phyloP scores from a whole-genome alignment of 2,329 filamentous ascomycete species.

The Penicillium vulpinum region DNA sequence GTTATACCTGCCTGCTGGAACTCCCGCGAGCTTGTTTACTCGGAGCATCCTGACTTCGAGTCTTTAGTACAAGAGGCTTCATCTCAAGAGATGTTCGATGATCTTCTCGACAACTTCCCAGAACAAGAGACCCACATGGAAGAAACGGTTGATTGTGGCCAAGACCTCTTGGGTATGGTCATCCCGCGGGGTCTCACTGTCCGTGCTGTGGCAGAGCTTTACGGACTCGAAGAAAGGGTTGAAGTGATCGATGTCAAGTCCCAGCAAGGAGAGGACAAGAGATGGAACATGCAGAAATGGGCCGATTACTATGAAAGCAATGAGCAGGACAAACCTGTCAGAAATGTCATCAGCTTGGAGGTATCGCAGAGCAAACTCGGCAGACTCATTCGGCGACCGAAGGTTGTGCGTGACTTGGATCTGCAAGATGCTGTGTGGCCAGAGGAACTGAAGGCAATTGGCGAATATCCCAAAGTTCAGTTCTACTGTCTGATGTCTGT shows the following conservation, averaged over 20 bases:
- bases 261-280: conserved; percentile 64
- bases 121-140: conserved; percentile 31
- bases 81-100: conserved; percentile 44
- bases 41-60: conserved; percentile 27
- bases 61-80: conserved; percentile 35
- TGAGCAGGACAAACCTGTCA: conserved; percentile 58
- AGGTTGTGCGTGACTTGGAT: conserved; percentile 64
- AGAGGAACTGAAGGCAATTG: conserved; percentile 52
- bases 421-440: conserved; percentile 56
- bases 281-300: conserved; percentile 66
- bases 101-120: conserved; percentile 35
- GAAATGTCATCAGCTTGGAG: conserved; percentile 69
- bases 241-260: conserved; percentile 71
- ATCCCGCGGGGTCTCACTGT: conserved; percentile 66
- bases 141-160: conserved; percentile 59
- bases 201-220: conserved; percentile 62
- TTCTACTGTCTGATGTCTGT: conserved; percentile 72
- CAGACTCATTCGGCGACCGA: conserved; percentile 61
- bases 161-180: conserved; percentile 68
- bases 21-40: conserved; percentile 48
- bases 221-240: conserved; percentile 61
- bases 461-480: conserved; percentile 63
- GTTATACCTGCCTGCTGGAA: conserved; percentile 65
- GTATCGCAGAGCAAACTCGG: conserved; percentile 65
- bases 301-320: conserved; percentile 66